Evolutionary conservation across 306 rosid species (phyloP).

Genomic region (Pyrus communis): DNA sequence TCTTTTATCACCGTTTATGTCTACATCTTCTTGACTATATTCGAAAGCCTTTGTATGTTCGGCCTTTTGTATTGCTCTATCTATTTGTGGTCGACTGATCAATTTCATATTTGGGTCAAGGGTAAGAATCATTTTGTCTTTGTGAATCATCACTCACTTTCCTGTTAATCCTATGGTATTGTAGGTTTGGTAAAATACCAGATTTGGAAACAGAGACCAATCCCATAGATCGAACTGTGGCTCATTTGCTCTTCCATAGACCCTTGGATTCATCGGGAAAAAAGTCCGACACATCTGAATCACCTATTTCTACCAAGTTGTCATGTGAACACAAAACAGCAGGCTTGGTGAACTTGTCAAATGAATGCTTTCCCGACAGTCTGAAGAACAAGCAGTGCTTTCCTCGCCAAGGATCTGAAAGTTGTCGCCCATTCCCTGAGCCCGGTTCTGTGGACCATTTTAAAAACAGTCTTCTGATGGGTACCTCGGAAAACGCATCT

Average conservation of each 20-base stretch:
- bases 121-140: not conserved
- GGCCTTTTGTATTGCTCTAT: not conserved
- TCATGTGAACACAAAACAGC: conserved; percentile 30
- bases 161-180: conserved; percentile 17
- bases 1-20: not conserved
- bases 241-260: conserved; percentile 83
- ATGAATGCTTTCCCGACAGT: conserved; percentile 30
- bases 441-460: conserved; percentile 28
- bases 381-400: conserved; percentile 24
- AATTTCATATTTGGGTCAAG: not conserved
- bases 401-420: conserved; percentile 32
- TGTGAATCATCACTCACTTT: not conserved
- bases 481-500: conserved; percentile 49
- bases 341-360: conserved; percentile 24
- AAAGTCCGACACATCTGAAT: conserved; percentile 38
- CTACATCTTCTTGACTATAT: not conserved
- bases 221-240: conserved; percentile 80
- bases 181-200: conserved; percentile 39
- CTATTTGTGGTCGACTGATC: not conserved
- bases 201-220: conserved; percentile 78
- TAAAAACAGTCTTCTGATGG: conserved; percentile 39
- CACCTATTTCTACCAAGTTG: conserved; percentile 36
- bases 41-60: too few relatives aligned
- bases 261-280: conserved; percentile 50
- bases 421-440: conserved; percentile 23